Base-by-base conservation (phyloP, 331 rosid genomes). In the Saraca asoca region DNA sequence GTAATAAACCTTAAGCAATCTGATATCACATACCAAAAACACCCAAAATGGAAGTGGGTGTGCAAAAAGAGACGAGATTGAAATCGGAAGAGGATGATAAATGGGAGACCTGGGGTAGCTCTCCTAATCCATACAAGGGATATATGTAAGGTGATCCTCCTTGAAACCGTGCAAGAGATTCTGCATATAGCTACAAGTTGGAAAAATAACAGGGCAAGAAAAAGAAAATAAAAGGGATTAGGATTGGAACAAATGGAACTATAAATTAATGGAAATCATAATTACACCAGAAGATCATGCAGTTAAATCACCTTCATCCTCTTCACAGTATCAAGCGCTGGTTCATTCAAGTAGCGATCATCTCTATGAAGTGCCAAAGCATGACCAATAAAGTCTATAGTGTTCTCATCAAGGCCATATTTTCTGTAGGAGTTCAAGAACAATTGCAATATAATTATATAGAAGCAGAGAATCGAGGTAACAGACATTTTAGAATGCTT, bases 91-190 rank as follows among this genome's bases (percentile, higher is more conserved):
- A 38, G 51, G 20, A 12, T 24, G 74, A 50, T 3, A 50, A n/a
- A 34, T 2, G 33, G 33, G 63, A 72, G 19, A 89, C 97, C 98
- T 94, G 99, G 4, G 99, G 99, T 61, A 94, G 99, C 87, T 94
- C 99, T 79, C 98, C 99, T 68, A 94, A 76, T 68, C 99, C 99
- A 78, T 90, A 94, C 83, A 93, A 82, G 45, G 98, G 97, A 82
- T 93, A 93, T 69, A 93, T 93, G 85, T 93, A 93, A 39, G 98
- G 97, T 9, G 98, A 93, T 56, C 98, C 98, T 70, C 99, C 99
- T 85, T 87, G 95, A 77, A 94, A 94, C 57, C 97, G 97, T 38
- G 97, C 97, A 62, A 94, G 35, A 77, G 99, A 94, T 81, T 94
- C 99, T 14, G 95, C 73, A 79, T 94, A 94, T 64, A 94, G 88